Evolutionary conservation across 2,329 filamentous ascomycete species (phyloP).

Genomic region (Elsinoe australis): DNA sequence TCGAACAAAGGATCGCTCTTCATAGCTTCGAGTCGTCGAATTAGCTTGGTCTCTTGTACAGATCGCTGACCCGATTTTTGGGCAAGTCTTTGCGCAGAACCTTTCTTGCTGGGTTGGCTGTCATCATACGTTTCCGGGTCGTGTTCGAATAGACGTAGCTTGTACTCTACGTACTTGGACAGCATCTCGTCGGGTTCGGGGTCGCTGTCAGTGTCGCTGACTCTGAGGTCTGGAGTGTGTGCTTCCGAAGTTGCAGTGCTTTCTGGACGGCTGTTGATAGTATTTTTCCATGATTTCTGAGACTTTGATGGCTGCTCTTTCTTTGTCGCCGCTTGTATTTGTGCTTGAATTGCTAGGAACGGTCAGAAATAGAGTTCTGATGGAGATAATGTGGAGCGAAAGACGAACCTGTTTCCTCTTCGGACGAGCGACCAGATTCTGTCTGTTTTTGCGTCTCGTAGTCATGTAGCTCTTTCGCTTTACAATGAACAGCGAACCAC

Average conservation of each 20-base stretch:
- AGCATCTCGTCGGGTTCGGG: conserved; percentile 47
- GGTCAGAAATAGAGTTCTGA: too few relatives aligned
- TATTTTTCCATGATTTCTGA: background rate
- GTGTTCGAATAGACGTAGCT: conserved; percentile 46
- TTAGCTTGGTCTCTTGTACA: conserved; percentile 55
- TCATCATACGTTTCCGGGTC: conserved; percentile 50
- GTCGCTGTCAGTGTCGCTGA: conserved; percentile 45
- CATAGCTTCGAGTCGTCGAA: conserved; percentile 67
- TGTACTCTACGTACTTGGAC: conserved; percentile 68
- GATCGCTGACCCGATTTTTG: conserved; percentile 18
- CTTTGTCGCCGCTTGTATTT: background rate
- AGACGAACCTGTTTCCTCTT: too few relatives aligned
- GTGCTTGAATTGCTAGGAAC: background rate
- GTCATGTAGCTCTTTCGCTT: conserved; percentile 29
- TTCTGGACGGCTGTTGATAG: background rate
- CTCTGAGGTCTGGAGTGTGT: conserved; percentile 28
- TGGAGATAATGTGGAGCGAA: too few relatives aligned
- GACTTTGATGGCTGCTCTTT: background rate
- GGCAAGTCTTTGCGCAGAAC: conserved; percentile 21
- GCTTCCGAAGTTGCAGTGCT: background rate
- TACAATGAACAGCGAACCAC: conserved; percentile 76
- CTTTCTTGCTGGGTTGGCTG: conserved; percentile 21
- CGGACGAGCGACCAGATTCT: too few relatives aligned
- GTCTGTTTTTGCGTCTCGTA: conserved; percentile 28
- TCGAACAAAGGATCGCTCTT: conserved; percentile 55